phyloP scores from a whole-genome alignment of 2,329 filamentous ascomycete species.

The Cladosporium sp. region DNA sequence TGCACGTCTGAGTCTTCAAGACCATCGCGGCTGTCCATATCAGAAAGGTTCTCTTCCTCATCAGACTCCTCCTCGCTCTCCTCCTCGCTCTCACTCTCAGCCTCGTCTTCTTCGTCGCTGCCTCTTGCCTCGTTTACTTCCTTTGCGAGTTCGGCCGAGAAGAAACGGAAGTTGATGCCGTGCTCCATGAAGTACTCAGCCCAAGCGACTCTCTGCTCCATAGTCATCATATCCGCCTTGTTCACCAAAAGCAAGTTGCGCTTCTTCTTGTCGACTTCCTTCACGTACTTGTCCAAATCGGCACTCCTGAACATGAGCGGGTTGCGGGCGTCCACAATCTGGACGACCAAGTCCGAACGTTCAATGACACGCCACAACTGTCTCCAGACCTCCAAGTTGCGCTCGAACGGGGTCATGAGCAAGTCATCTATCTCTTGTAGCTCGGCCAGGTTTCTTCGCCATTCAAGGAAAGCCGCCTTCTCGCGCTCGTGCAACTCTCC shows the following conservation, averaged over 20 bases:
- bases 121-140: conserved; percentile 77
- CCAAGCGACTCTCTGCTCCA: conserved; percentile 78
- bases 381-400: conserved; percentile 96
- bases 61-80: conserved; percentile 31
- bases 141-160: conserved; percentile 89
- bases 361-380: conserved; percentile 98
- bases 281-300: conserved; percentile 90
- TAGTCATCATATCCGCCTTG: conserved; percentile 98
- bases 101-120: conserved; percentile 51
- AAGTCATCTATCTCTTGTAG: conserved; percentile 91
- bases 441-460: conserved; percentile 87
- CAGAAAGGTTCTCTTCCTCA: conserved; percentile 26
- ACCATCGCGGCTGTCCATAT: conserved; percentile 44
- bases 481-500: conserved; percentile 78
- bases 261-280: conserved; percentile 85
- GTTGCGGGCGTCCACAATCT: conserved; percentile 97
- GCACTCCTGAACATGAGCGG: conserved; percentile 91
- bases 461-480: conserved; percentile 77
- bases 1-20: conserved; percentile 38
- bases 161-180: conserved; percentile 89
- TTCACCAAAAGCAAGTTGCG: conserved; percentile 92
- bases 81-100: conserved; percentile 28
- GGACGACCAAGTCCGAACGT: conserved; percentile 89
- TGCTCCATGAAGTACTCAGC: conserved; percentile 79
- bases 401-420: conserved; percentile 95